Evolutionary conservation across 2,329 filamentous ascomycete genomes (phyloP).

Genomic region (Paraphoma sp.): DNA sequence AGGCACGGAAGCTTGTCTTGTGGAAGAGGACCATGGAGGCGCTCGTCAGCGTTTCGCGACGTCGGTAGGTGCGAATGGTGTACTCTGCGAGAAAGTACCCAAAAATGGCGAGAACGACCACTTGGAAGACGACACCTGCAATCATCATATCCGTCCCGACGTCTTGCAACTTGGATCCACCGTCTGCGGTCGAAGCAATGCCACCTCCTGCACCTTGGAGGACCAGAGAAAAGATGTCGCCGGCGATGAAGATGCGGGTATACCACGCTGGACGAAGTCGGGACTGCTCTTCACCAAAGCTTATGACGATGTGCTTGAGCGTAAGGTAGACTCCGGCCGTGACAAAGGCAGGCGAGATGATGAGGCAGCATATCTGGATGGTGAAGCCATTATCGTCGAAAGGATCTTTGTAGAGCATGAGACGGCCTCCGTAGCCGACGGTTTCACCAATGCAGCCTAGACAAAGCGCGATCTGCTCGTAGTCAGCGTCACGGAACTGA

Average conservation of each 20-base stretch:
- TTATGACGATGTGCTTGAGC: conserved; percentile 64
- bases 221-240: conserved; percentile 64
- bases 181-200: conserved; percentile 60
- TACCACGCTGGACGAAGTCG: conserved; percentile 50
- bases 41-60: conserved; percentile 28
- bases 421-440: conserved; percentile 63
- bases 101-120: conserved; percentile 60
- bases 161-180: conserved; percentile 46
- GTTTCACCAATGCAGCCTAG: conserved; percentile 59
- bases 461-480: conserved; percentile 50
- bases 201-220: conserved; percentile 66
- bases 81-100: conserved; percentile 50
- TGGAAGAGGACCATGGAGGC: conserved; percentile 28
- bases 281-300: conserved; percentile 54
- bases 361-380: conserved; percentile 63
- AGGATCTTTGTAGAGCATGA: conserved; percentile 61
- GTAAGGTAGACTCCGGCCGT: conserved; percentile 64
- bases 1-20: conserved; percentile 35
- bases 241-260: conserved; percentile 66
- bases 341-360: conserved; percentile 63
- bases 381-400: conserved; percentile 57
- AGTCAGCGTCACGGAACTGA: conserved; percentile 5
- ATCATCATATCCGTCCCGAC: conserved; percentile 64
- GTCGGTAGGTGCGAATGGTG: conserved; percentile 36
- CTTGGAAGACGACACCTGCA: conserved; percentile 64